Evolutionary conservation across 495 filamentous ascomycete species (phyloP), one percentile per base, ranked within the genome.

Genomic region (Ascobolus immersus): DNA sequence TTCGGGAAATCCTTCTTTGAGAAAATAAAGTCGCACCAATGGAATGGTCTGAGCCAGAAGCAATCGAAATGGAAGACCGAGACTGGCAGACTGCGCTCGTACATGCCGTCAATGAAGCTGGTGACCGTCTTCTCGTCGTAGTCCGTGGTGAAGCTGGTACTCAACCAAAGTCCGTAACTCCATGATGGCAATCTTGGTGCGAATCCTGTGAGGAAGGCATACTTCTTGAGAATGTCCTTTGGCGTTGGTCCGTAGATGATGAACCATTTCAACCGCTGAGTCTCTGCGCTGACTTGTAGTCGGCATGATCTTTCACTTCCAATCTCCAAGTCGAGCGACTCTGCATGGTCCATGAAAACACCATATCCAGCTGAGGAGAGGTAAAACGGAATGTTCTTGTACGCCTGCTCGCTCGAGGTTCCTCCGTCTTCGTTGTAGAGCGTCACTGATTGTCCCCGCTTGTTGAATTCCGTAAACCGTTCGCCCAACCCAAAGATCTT

Each of bases 381-480:
- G 48, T 69, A 76, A 49, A 77, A 77, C 2, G 69, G 64, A 5
- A 77, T 57, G 42, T 77, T 77, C 52, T 77, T 77, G 46, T 79
- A 79, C 0, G 70, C 69, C 38, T 74, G 60, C 32, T 77, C 71
- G 12, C 61, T 67, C 0, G 62, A 69, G 12, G 73, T 77, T 6
- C 71, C 72, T 2, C 73, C 72, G 40, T 79, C 72, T 21, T 67
- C 65, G 36, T 77, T 76, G 69, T 71, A 76, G 13, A 77, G 60
- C 33, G 62, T 59, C 2, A 79, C 56, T 4, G 55, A 57, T 47
- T 77, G 70, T 6, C 72, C 72, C 21, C 74, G 69, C 47, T 73
- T 74, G 40, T 68, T 67, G 35, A 74, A 70, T 1, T 66, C 60
- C 0, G 71, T 71, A 38, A 79, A 79, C 11, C 72, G 57, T 45